Evolutionary conservation across 352 stramenopile species (phyloP).

Genomic region (Phytophthora europaea): DNA sequence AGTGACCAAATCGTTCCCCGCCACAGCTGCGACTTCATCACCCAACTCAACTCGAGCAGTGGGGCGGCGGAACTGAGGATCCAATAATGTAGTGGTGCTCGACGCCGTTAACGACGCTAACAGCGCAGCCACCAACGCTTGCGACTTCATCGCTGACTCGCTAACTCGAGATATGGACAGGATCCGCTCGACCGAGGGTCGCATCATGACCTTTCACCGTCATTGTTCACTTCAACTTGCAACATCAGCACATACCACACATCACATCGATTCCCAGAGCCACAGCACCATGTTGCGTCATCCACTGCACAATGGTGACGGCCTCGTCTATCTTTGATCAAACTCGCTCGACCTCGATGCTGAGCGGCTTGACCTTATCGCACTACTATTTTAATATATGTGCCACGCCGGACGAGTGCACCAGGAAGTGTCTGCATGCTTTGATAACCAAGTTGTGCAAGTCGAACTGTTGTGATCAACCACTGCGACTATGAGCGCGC

Average conservation of each 20-base stretch:
- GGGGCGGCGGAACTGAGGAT: slow-evolving; percentile 7
- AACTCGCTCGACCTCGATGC: slow-evolving; percentile 11
- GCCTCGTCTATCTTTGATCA: slow-evolving; percentile 10
- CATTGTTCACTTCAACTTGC: neutral
- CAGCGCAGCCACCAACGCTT: slow-evolving; percentile 4
- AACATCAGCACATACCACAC: neutral
- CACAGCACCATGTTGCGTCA: neutral
- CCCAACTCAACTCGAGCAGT: slow-evolving; percentile 19
- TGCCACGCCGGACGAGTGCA: neutral
- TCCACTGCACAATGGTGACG: neutral
- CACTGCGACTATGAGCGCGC: slow-evolving; percentile 16
- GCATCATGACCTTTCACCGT: slow-evolving; percentile 28
- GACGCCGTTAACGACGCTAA: slow-evolving; percentile 15
- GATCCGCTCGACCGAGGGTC: slow-evolving; percentile 7
- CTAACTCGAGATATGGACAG: slow-evolving; percentile 11
- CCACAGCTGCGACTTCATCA: slow-evolving; percentile 15
- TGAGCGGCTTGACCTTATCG: slow-evolving; percentile 12
- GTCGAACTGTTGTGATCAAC: slow-evolving; percentile 7
- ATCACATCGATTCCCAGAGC: neutral
- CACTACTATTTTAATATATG: slow-evolving; percentile 24
- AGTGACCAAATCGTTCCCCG: slow-evolving; percentile 46
- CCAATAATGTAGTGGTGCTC: neutral
- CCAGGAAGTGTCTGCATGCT: slow-evolving; percentile 5
- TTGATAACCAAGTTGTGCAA: slow-evolving; percentile 14
- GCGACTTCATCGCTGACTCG: slow-evolving; percentile 19